Evolutionary conservation across 2,329 filamentous ascomycete genomes (phyloP), one percentile per base, ranked within the genome.

Genomic region (Metarhizium anisopliae): DNA sequence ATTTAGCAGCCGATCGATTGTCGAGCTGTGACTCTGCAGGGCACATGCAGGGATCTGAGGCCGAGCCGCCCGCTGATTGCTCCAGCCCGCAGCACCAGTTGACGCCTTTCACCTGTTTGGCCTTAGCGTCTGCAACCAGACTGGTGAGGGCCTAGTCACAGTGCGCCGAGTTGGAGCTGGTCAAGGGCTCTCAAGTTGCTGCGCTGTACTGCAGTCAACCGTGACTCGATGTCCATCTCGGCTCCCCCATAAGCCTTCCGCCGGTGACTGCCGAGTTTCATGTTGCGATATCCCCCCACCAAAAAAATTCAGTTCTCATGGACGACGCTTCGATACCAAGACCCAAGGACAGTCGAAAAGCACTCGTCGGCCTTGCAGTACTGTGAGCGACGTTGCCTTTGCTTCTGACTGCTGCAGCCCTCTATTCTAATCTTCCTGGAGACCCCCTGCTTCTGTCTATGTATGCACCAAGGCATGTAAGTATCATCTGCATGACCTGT

Each of bases 1-100:
- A 38, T 54, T 54, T 50, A 51, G 52, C 40, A 54, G 51, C 47
- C 55, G 55, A 54, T 56, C 55, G 47, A 56, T 56, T 53, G 55
- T 56, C 55, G 55, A 56, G 50, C 45, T 49, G 51, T 38, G 40
- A 38, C 52, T 54, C 40, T 50, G 30, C 45, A n/a, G n/a, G 47
- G 32, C 45, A 50, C 35, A 30, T 11, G 47, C 36, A n/a, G 32
- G 40, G 50, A 52, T 20, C 5, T 11, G 11, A 40, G 38, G 38
- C 38, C 11, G 13, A 35, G 25, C 42, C 51, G 51, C 20, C 50
- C 36, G 50, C 50, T 43, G 50, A 52, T 52, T 52, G 36, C 50
- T 40, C 36, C 35, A 43, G 36, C 36, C 45, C 18, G 50, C 20
- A 16, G 20, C 42, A 6, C 18, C 18, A 18, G 18, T 18, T 18